Percentiles rank a stretch among this genome's conserved stretches.
phyloP scores from a whole-genome alignment of 768 basidiomycete genomes.

The Jaapia argillacea region DNA sequence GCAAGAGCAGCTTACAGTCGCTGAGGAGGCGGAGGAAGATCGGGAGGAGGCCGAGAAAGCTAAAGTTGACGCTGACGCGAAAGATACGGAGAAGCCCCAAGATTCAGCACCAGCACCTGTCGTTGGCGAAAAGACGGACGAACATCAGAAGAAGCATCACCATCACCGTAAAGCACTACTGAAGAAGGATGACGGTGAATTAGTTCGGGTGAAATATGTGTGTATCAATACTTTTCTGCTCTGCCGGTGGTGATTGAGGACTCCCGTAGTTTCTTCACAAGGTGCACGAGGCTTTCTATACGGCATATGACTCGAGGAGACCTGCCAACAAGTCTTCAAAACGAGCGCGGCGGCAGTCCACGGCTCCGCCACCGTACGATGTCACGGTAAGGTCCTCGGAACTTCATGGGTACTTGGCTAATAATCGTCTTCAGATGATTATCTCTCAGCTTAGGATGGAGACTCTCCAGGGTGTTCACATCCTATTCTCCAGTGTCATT shows the following conservation, averaged over 20 bases:
- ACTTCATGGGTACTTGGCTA: conserved; percentile 2
- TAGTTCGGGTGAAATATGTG: conserved; percentile 70
- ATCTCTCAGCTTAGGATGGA: conserved; percentile 72
- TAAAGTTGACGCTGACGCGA: background rate
- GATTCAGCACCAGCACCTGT: conserved; percentile 2
- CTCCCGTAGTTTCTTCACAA: conserved; percentile 60
- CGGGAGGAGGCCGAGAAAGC: background rate
- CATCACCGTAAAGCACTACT: conserved; percentile 61
- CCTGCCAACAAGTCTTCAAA: conserved; percentile 6
- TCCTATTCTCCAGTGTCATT: conserved; percentile 93
- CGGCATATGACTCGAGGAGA: conserved; percentile 41
- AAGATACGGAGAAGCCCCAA: conserved; percentile 5
- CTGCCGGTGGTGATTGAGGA: conserved; percentile 1
- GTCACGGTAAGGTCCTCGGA: conserved; percentile 56
- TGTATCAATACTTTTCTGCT: too few species aligned
- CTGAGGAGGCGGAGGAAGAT: conserved; percentile 1
- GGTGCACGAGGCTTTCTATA: conserved; percentile 72
- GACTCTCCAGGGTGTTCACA: conserved; percentile 68
- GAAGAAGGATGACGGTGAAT: conserved; percentile 81
- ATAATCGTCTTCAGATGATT: conserved; percentile 45
- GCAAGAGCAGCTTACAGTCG: conserved; percentile 57
- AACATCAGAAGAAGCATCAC: conserved; percentile 23
- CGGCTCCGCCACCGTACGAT: conserved; percentile 38
- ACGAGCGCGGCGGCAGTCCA: background rate
- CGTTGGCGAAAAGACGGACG: conserved; percentile 5